These are phyloP conservation scores for Carex arenaria DNA, from an alignment of 202 grass and related monocot genomes.

Conservation along the genomic window DNA sequence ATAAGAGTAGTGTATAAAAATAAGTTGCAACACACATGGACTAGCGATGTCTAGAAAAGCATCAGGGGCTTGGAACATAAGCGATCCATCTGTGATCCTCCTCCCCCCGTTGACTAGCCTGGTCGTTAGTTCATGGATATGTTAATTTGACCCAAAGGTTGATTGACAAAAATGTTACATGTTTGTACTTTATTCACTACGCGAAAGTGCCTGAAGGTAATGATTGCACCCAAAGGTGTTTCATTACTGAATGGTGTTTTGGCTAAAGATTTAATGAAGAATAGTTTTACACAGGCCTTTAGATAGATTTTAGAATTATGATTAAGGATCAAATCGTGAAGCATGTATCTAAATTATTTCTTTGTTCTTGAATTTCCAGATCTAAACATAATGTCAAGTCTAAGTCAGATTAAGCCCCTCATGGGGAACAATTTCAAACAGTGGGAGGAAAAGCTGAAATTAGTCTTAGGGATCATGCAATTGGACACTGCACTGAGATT, in stretches of 20 bases:
- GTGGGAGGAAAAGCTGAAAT: neutral
- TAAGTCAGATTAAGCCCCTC: too few relatives aligned
- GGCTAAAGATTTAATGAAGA: neutral
- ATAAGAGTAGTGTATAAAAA: neutral
- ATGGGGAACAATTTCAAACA: too few relatives aligned
- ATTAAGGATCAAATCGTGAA: neutral
- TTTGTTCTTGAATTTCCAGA: too few relatives aligned
- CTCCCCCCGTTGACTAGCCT: neutral
- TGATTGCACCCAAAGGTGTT: neutral
- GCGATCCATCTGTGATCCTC: neutral
- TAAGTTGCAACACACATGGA: neutral
- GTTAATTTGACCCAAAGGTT: neutral
- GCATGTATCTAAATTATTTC: too few relatives aligned
- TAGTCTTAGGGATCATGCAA: neutral
- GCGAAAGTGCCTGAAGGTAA: neutral
- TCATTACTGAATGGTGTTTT: neutral
- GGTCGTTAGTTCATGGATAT: neutral
- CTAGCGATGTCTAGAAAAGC: neutral
- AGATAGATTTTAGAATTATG: neutral
- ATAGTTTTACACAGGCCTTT: neutral
- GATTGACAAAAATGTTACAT: neutral
- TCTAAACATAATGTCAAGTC: too few relatives aligned
- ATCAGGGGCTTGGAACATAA: neutral
- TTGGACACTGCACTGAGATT: neutral
- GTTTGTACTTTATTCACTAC: neutral